These are phyloP conservation scores for Microcyclospora tardicrescens DNA, from an alignment of 2,329 filamentous ascomycete species.

Conservation along the genomic window DNA sequence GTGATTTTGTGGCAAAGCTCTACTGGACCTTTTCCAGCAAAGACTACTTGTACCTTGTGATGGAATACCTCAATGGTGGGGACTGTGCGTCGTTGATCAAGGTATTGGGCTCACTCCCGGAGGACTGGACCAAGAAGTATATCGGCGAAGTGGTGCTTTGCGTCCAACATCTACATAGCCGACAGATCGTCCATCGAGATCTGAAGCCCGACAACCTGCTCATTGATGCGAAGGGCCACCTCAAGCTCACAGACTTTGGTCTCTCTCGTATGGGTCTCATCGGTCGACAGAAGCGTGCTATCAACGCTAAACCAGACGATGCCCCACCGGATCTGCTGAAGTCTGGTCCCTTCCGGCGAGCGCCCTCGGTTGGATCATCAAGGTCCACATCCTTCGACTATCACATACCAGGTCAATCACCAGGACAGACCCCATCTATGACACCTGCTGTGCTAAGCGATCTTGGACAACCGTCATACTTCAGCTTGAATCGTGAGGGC, in stretches of 20 bases:
- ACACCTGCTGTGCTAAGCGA: slow-evolving; percentile 59
- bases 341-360: slow-evolving; percentile 77
- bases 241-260: slow-evolving; percentile 96
- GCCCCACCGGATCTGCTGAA: slow-evolving; percentile 87
- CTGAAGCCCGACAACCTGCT: slow-evolving; percentile 94
- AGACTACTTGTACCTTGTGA: slow-evolving; percentile 94
- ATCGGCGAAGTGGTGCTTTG: slow-evolving; percentile 93
- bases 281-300: slow-evolving; percentile 84
- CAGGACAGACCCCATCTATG: slow-evolving; percentile 72
- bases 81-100: slow-evolving; percentile 96
- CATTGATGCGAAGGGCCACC: slow-evolving; percentile 90
- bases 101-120: slow-evolving; percentile 75
- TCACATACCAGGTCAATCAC: slow-evolving; percentile 48
- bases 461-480: slow-evolving; percentile 82
- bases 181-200: slow-evolving; percentile 92
- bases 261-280: slow-evolving; percentile 94
- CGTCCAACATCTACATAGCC: slow-evolving; percentile 85
- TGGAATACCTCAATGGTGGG: slow-evolving; percentile 97
- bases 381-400: slow-evolving; percentile 89
- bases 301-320: slow-evolving; percentile 65
- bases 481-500: slow-evolving; percentile 56
- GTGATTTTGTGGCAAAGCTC: slow-evolving; percentile 95
- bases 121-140: slow-evolving; percentile 98
- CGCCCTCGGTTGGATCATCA: slow-evolving; percentile 64
- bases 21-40: slow-evolving; percentile 99